A percentile compares a stretch with the other conserved stretches of the same genome.
Conservation (phyloP, 768 basidiomycete species). For the Leccinellum albellum region DNA sequence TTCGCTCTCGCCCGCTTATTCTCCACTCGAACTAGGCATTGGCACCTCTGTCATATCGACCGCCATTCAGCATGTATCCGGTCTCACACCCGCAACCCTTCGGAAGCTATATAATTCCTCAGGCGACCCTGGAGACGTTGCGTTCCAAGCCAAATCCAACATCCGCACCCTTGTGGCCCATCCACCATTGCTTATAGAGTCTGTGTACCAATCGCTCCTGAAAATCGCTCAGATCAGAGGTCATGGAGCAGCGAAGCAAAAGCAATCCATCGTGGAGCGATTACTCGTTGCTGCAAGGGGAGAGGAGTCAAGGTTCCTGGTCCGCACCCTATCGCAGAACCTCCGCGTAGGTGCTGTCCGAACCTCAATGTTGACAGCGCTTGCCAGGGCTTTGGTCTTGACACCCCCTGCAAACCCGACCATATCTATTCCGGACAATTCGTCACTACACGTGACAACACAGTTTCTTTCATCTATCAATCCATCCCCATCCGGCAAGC, state of each 20-base stretch:
- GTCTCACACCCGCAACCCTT: conserved; percentile 53
- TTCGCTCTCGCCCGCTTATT: conserved; percentile 71
- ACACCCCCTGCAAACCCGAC: conserved; percentile 37
- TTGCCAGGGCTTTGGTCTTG: conserved; percentile 76
- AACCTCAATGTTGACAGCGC: conserved; percentile 72
- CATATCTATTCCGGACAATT: conserved; percentile 15
- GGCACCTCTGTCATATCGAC: conserved; percentile 65
- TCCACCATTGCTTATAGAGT: conserved; percentile 56
- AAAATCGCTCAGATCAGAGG: conserved; percentile 70
- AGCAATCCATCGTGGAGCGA: conserved; percentile 74
- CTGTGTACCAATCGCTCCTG: conserved; percentile 65
- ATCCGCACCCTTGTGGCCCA: conserved; percentile 72
- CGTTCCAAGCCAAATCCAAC: conserved; percentile 76
- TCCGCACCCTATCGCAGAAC: conserved; percentile 69
- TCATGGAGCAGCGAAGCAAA: conserved; percentile 68
- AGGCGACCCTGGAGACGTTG: conserved; percentile 88
- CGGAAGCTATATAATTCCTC: conserved; percentile 64
- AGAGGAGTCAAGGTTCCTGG: conserved; percentile 84
- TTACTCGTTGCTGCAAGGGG: conserved; percentile 81
- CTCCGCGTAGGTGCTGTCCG: conserved; percentile 87
- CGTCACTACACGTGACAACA: conserved; percentile 28
- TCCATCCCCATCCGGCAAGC: conserved; percentile 15
- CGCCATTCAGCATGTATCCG: conserved; percentile 71
- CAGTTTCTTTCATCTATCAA: conserved; percentile 19
- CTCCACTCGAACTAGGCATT: conserved; percentile 64